A percentile compares a stretch with the other conserved stretches of the same genome.
phyloP scores from a whole-genome alignment of 768 basidiomycete genomes.

The Hydnomerulius pinastri region DNA sequence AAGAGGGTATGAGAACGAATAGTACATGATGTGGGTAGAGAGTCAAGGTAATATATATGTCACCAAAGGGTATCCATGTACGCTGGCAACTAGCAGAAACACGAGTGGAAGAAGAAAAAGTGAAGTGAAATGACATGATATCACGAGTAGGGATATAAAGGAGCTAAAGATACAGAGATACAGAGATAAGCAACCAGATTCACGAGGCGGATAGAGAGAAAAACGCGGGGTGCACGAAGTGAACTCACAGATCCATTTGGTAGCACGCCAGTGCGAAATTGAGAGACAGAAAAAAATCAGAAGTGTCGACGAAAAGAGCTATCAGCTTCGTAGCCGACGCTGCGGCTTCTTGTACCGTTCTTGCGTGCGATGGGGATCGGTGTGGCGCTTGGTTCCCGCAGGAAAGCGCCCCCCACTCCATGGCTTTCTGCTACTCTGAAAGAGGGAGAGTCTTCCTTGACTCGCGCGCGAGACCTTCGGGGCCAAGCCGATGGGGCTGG shows the following conservation, averaged over 20 bases:
- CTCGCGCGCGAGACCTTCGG: slow-evolving; percentile 10
- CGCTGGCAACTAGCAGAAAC: not conserved
- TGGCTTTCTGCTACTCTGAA: slow-evolving; percentile 7
- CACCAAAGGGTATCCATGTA: not conserved
- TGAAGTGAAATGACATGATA: slow-evolving; percentile 2
- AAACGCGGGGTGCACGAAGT: slow-evolving; percentile 1
- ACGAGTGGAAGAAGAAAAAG: not conserved
- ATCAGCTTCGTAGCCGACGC: slow-evolving; percentile 24
- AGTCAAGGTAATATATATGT: slow-evolving; percentile 1
- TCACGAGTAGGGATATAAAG: slow-evolving; percentile 6
- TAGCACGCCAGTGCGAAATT: not conserved
- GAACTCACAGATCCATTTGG: slow-evolving; percentile 21
- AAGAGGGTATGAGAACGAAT: not conserved
- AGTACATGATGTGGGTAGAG: slow-evolving; percentile 8
- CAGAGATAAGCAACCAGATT: slow-evolving; percentile 16
- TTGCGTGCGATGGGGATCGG: slow-evolving; percentile 25
- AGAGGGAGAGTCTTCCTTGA: slow-evolving; percentile 12
- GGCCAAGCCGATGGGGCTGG: slow-evolving; percentile 27
- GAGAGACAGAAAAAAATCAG: slow-evolving; percentile 3
- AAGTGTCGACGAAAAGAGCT: slow-evolving; percentile 12
- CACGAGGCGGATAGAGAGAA: slow-evolving; percentile 1
- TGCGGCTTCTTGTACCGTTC: slow-evolving; percentile 27
- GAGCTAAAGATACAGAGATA: slow-evolving; percentile 19
- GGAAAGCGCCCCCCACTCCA: slow-evolving; percentile 18
- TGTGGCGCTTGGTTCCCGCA: slow-evolving; percentile 27